Evolutionary conservation across 2,329 filamentous ascomycete genomes (phyloP), one percentile per base, ranked within the genome.

Genomic region (Aureobasidium sp.): DNA sequence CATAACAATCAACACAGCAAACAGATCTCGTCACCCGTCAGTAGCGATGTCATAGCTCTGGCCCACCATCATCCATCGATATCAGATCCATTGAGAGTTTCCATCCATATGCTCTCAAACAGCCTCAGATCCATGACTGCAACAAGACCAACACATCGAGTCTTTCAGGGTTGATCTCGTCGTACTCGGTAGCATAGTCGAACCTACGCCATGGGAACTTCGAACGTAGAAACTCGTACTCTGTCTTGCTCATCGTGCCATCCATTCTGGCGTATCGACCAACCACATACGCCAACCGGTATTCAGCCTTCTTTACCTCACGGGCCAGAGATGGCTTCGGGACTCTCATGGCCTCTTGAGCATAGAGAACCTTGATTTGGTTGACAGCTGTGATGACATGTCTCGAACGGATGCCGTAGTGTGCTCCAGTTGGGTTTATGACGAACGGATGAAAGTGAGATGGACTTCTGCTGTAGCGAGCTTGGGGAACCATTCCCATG

Each of bases 341-440:
- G 3, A 36, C 46, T 41, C 26, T 50, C 10, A 12, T 39, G 13
- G 36, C 34, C 26, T 59, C 56, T 34, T 26, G 24, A n/a, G 6
- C n/a, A 29, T 59, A 59, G 5, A 59, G 56, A 27, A 8, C 8
- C 26, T 41, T 43, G 24, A 59, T 8, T 6, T 41, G 20, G 20
- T 59, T 47, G 20, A 47, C 43, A 3, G 55, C 55, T 26, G 41
- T 26, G 8, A n/a, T 46, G 13, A 59, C 24, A 15, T 34, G 29
- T 10, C 24, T 59, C 12, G 55, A 59, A 7, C 41, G 55, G 12
- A 59, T 37, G 17, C 55, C 55, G 12, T 15, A 59, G 13, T 15
- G 2, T 24, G 55, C 55, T 26, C 55, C 55, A 7, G 55, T 59
- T n/a, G 41, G 55, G 4, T 59, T 59, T n/a, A 37, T 47, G 55